A percentile compares a stretch with the other conserved stretches of the same genome.
phyloP scores from a whole-genome alignment of 148 eudicot genomes.

The Camellia granthamiana region DNA sequence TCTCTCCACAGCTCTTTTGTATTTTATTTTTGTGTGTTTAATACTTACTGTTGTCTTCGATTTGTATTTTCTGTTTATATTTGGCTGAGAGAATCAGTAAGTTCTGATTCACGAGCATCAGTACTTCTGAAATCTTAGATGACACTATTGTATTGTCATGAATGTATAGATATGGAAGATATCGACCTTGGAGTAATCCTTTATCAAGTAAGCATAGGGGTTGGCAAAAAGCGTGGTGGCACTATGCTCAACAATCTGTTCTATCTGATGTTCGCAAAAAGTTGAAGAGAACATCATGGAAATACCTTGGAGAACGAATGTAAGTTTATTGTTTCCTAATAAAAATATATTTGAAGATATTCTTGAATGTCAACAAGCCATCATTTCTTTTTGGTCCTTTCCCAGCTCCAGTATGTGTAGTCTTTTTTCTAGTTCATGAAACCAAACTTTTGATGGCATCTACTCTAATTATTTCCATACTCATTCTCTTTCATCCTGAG shows the following conservation, averaged over 20 bases:
- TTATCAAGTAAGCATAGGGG: slow-evolving; percentile 58
- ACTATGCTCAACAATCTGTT: slow-evolving; percentile 82
- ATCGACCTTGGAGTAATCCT: slow-evolving; percentile 75
- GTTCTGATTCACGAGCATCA: not conserved
- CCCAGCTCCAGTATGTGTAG: slow-evolving; percentile 7
- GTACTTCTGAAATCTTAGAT: not conserved
- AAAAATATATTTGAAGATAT: not conserved
- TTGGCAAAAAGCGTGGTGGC: slow-evolving; percentile 95
- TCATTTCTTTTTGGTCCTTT: slow-evolving; percentile 8
- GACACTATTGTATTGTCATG: slow-evolving; percentile 2
- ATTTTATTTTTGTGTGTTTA: not conserved
- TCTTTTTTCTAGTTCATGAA: not conserved
- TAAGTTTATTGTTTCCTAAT: slow-evolving; percentile 37
- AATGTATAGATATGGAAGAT: slow-evolving; percentile 71
- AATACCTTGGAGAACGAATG: slow-evolving; percentile 76
- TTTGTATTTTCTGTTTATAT: not conserved
- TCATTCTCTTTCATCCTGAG: not conserved
- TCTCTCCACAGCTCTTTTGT: not conserved
- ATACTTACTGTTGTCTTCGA: not conserved
- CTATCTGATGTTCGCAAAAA: slow-evolving; percentile 73
- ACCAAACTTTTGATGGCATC: not conserved
- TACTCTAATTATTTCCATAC: not conserved
- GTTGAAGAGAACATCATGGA: slow-evolving; percentile 80
- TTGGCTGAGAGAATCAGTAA: not conserved
- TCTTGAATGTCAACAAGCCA: not conserved